Conservation (phyloP, 805 yeast species). For the Kodamaea restingae region DNA sequence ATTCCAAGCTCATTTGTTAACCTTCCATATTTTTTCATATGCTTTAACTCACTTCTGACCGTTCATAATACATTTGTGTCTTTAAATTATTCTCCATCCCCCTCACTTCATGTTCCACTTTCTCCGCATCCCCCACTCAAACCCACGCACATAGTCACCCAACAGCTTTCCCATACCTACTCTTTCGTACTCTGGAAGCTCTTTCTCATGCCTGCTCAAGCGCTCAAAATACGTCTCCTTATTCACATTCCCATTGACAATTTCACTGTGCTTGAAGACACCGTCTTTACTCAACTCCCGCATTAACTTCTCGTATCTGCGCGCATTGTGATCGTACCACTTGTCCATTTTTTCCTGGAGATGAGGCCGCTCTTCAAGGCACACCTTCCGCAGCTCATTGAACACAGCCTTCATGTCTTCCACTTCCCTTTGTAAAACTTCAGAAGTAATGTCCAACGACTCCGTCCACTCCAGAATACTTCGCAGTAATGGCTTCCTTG, state of each 20-base stretch:
- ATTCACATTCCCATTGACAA: conserved; percentile 17
- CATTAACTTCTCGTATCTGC: conserved; percentile 13
- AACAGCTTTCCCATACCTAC: conserved; percentile 26
- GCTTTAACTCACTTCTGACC: no score
- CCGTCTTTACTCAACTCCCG: conserved; percentile 15
- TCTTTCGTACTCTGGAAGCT: conserved; percentile 16
- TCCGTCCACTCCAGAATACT: conserved; percentile 9
- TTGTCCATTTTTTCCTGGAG: conserved; percentile 12
- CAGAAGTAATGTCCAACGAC: conserved; percentile 10
- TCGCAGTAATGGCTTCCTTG: conserved; percentile 6
- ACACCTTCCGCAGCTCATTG: neutral
- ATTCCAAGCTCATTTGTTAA: no score
- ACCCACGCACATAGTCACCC: conserved; percentile 22
- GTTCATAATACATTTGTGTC: no score
- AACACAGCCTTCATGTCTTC: conserved; percentile 1
- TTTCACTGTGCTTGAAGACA: conserved; percentile 33
- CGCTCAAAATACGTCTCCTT: conserved; percentile 1
- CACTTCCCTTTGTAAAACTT: conserved; percentile 4
- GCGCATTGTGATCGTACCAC: conserved; percentile 12
- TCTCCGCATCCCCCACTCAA: neutral
- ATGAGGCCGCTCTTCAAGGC: conserved; percentile 5
- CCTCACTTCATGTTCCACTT: neutral
- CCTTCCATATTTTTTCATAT: no score
- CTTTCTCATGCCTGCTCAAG: conserved; percentile 19
- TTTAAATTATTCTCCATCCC: no score